Evolutionary conservation across 2,329 filamentous ascomycete genomes (phyloP), one percentile per base, ranked within the genome.

Genomic region (Phoma sp.): DNA sequence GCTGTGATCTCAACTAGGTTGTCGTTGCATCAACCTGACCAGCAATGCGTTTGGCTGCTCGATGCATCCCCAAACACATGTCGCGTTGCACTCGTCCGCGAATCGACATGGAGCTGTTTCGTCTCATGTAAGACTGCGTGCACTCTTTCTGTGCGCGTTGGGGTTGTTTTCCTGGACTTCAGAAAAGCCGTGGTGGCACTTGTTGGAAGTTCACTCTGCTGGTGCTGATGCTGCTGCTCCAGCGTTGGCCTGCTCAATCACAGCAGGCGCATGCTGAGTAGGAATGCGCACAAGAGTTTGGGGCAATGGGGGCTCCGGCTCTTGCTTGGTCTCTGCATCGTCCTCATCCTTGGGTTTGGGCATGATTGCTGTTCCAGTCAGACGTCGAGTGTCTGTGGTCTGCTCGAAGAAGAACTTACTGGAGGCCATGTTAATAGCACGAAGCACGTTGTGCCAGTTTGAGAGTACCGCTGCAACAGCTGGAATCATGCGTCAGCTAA

Each of bases 381-480:
- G 60, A 53, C 43, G n/a, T 41, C 33, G 36, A 21, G 38, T 31
- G 15, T 39, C 24, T 50, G 31, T 45, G 29, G 32, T 35, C 35
- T 10, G 29, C 6, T 25, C n/a, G 35, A n/a, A 2, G 50, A 17
- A 51, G 21, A 25, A 78, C 86, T 70, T 82, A 93, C 90, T 84
- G 57, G 89, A 93, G 58, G 91, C 91, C 89, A 95, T 93, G 70
- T 89, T 89, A 69, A 96, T 93, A 37, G 90, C 90, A 62, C 89
- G 83, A 57, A 96, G 82, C 61, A 96, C 91, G 66, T 91, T 93
- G 74, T 93, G 89, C 91, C 91, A 96, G 74, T 95, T 96, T 48
- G 88, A 85, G 72, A 96, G 81, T 21, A 96, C 91, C n/a, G 88
- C 84, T 35, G 91, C 91, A 68, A 96, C 91, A 57, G 89, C 90